A percentile compares a stretch with the other conserved stretches of the same genome.
Evolutionary conservation across 768 basidiomycete species (phyloP).

Genomic region (Tulasnella sp.): DNA sequence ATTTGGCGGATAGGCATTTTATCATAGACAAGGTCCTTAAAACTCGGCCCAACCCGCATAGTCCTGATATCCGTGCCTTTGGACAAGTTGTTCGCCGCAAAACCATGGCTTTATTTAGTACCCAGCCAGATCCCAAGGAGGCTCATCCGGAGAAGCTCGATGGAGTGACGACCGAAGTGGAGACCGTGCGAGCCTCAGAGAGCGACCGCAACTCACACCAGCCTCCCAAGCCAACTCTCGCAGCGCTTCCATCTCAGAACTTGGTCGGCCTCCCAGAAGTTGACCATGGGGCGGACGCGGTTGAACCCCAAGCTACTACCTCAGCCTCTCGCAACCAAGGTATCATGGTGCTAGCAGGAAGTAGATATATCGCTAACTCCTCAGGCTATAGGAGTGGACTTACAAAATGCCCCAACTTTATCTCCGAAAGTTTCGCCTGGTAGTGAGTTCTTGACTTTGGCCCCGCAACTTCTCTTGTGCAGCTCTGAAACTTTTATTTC

Average conservation of each 20-base stretch:
- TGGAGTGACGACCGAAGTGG: not conserved
- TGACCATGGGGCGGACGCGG: not conserved
- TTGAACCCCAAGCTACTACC: not conserved
- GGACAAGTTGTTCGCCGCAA: not conserved
- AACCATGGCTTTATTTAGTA: not conserved
- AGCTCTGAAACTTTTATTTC: not conserved
- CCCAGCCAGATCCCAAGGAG: not conserved
- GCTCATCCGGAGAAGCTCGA: not conserved
- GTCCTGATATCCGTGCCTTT: not conserved
- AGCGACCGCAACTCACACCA: not conserved
- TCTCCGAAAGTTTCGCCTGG: not conserved
- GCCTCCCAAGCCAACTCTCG: not conserved
- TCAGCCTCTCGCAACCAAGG: not conserved
- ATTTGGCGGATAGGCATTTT: not conserved
- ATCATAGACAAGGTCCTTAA: conserved; percentile 8
- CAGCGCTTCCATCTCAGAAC: not conserved
- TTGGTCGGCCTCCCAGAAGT: not conserved
- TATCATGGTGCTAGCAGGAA: not conserved
- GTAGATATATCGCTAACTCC: not conserved
- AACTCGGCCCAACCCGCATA: not conserved
- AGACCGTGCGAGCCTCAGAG: not conserved
- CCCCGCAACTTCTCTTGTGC: not conserved
- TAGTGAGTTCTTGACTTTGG: not conserved
- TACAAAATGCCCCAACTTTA: not conserved
- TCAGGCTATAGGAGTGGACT: not conserved